A percentile compares a stretch with the other conserved stretches of the same genome.
Evolutionary conservation across 2,329 filamentous ascomycete genomes (phyloP).

Genomic region (Sporothrix globosa): DNA sequence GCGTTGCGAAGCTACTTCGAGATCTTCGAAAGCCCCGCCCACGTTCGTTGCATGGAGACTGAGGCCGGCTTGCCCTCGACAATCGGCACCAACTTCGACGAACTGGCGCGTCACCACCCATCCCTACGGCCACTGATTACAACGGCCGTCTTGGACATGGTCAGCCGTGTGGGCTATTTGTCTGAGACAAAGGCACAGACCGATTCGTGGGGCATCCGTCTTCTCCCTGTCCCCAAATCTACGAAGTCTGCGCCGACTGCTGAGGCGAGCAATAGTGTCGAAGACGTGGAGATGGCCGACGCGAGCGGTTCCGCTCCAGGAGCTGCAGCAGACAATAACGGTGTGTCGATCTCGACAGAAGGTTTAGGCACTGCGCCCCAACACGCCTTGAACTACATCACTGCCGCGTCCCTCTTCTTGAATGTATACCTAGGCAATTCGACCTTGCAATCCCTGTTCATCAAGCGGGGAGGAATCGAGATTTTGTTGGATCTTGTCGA

Average conservation of each 20-base stretch:
- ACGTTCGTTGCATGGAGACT: conserved; percentile 78
- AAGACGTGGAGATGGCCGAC: conserved; percentile 70
- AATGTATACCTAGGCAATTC: conserved; percentile 73
- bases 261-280: conserved; percentile 40
- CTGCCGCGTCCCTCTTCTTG: conserved; percentile 76
- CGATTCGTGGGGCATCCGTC: conserved; percentile 75
- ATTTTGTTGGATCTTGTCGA: conserved; percentile 81
- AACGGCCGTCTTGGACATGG: conserved; percentile 85
- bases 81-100: conserved; percentile 86
- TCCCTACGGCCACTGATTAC: conserved; percentile 77
- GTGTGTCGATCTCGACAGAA: conserved; percentile 29
- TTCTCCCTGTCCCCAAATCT: conserved; percentile 60
- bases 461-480: conserved; percentile 79
- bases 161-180: conserved; percentile 76
- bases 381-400: conserved; percentile 69
- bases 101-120: conserved; percentile 92
- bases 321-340: neutral
- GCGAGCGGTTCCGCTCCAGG: conserved; percentile 33
- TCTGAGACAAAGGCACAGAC: conserved; percentile 70
- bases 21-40: conserved; percentile 91
- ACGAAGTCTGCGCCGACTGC: neutral
- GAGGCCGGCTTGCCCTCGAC: conserved; percentile 71
- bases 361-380: conserved; percentile 36
- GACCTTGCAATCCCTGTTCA: conserved; percentile 71
- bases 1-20: conserved; percentile 88